These are phyloP conservation scores for Alternaria panax DNA, from an alignment of 2,329 filamentous ascomycete genomes.

Conservation along the genomic window DNA sequence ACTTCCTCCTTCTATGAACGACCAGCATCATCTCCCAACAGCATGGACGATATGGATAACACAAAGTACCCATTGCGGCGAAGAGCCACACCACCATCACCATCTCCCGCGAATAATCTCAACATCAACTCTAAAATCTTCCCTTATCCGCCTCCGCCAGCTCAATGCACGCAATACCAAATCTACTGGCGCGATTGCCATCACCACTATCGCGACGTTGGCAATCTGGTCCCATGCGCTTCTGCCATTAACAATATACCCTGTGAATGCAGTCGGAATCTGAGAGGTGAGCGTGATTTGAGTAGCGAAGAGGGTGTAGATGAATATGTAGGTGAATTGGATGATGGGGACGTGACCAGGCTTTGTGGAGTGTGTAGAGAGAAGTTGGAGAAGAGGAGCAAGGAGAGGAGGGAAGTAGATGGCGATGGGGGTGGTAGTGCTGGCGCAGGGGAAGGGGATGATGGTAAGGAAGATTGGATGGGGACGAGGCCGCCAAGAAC, in stretches of 20 bases:
- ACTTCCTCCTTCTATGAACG: neutral
- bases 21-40: no score
- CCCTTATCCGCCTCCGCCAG: no score
- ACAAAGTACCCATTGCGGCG: no score
- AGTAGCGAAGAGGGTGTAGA: neutral
- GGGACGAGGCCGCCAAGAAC: neutral
- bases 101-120: no score
- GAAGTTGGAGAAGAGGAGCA: neutral
- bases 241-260: neutral
- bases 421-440: neutral
- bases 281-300: neutral
- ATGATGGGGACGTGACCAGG: neutral
- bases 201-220: no score
- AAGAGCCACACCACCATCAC: no score
- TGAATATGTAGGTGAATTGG: neutral
- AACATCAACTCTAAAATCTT: no score
- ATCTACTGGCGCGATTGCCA: no score
- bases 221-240: neutral
- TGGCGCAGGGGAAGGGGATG: no score
- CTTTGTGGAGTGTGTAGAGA: neutral
- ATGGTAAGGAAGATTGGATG: neutral
- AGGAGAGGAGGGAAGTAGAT: no score
- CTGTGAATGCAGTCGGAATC: neutral
- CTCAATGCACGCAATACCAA: no score
- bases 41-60: no score